Base-by-base conservation (phyloP, 768 basidiomycete genomes). In the Boletus pseudo-olivaceus region DNA sequence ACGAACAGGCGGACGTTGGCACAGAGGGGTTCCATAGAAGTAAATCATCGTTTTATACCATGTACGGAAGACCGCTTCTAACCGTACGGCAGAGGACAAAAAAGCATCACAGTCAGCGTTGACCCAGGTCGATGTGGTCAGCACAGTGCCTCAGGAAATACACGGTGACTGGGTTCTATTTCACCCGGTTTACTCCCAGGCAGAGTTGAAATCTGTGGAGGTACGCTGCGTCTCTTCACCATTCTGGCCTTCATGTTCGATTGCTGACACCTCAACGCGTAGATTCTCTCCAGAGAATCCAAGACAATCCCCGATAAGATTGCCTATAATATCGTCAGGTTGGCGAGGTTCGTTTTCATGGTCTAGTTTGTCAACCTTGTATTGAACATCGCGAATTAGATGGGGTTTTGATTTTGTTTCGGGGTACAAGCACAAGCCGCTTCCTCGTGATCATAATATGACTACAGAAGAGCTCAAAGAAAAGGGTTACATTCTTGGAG, bases 111-210 rank as follows among this genome's bases (percentile, higher is more conserved):
- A 65, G 42, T 56, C 57, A 4, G 53, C 47, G 17, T 49, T 67
- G 19, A 44, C 50, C 35, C 56, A 59, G 54, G 69, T 68, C 27
- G 78, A 74, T 63, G 79, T 78, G 1, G 76, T 77, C 52, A 80
- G 77, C 67, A 82, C 83, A 5, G 72, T 82, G 14, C 82, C 83
- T 3, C 73, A 76, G 3, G 78, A 77, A 65, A 68, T 83, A 47
- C 78, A 75, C 38, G 90, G 90, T 2, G 89, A 90, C 62, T 97
- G 93, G 92, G 92, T 96, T 11, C 73, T 97, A 2, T 92, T 93
- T 67, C 92, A 96, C 66, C 95, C 95, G 0, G 93, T 96, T 2
- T 98, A 98, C 68, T 82, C 88, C 7, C 68, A 74, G 17, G 82
- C 82, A 35, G 91, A 93, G 64, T 67, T 92, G 47, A 83, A 74